Conservation (phyloP, 2,329 filamentous ascomycete species). For the Alternaria angustiovoidea region DNA sequence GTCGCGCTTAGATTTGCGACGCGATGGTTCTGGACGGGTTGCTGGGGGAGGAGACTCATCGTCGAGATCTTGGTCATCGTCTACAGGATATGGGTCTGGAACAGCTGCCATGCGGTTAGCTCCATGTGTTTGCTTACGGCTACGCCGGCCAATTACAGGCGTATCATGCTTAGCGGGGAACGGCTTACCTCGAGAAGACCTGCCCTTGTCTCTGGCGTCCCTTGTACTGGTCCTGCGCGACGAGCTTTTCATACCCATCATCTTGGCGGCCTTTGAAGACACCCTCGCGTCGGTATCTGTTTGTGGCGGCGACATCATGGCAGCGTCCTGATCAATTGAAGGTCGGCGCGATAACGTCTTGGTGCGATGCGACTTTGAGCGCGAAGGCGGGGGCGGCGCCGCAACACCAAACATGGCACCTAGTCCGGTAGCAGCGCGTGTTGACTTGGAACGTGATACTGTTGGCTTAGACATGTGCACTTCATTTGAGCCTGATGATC, state of each 20-base stretch:
- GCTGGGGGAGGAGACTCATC: conserved; percentile 49
- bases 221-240: conserved; percentile 54
- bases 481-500: conserved; percentile 78
- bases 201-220: conserved; percentile 53
- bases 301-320: conserved; percentile 75
- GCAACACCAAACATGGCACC: conserved; percentile 67
- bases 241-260: conserved; percentile 68
- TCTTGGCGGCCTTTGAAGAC: conserved; percentile 78
- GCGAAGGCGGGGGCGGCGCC: conserved; percentile 63
- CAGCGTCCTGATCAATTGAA: conserved; percentile 71
- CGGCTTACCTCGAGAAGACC: conserved; percentile 61
- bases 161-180: conserved; percentile 27
- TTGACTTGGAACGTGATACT: conserved; percentile 60
- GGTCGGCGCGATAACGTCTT: conserved; percentile 71
- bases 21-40: conserved; percentile 46
- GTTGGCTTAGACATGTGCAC: conserved; percentile 57
- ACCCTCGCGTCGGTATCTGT: conserved; percentile 69
- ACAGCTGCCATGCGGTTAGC: conserved; percentile 49
- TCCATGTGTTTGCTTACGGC: conserved; percentile 47
- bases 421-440: conserved; percentile 67
- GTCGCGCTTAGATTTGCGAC: conserved; percentile 53
- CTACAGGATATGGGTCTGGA: conserved; percentile 68
- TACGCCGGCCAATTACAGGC: conserved; percentile 32
- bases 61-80: conserved; percentile 66
- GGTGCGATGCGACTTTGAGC: conserved; percentile 73